Percentiles rank a stretch among this genome's conserved stretches.
phyloP scores from a whole-genome alignment of 2,329 filamentous ascomycete species.

The Sporothrix luriei region DNA sequence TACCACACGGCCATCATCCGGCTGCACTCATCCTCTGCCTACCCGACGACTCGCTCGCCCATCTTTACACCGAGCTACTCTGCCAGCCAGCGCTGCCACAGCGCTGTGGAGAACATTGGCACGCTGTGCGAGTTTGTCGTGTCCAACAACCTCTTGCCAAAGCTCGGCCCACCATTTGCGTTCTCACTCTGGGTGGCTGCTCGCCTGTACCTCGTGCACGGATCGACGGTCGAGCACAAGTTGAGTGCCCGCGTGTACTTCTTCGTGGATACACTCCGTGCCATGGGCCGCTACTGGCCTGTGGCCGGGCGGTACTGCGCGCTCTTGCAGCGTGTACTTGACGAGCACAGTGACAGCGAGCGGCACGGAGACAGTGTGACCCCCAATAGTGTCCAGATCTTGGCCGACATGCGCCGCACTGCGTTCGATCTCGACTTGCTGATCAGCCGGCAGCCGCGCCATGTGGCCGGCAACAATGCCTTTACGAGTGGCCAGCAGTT shows the following conservation, averaged over 20 bases:
- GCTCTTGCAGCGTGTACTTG: conserved; percentile 78
- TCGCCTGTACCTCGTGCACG: conserved; percentile 82
- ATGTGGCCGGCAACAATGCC: conserved; percentile 40
- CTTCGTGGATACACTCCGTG: conserved; percentile 77
- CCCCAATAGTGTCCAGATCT: conserved; percentile 79
- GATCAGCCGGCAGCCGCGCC: conserved; percentile 76
- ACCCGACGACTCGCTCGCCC: conserved; percentile 82
- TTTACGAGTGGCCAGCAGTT: conserved; percentile 13
- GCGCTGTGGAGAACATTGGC: conserved; percentile 80
- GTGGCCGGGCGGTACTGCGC: conserved; percentile 81
- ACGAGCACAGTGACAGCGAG: conserved; percentile 81
- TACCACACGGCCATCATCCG: conserved; percentile 90
- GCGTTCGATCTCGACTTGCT: conserved; percentile 89
- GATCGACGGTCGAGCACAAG: conserved; percentile 83
- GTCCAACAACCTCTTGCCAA: conserved; percentile 71
- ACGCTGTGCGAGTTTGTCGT: conserved; percentile 78
- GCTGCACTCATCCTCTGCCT: conserved; percentile 87
- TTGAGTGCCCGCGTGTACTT: conserved; percentile 77
- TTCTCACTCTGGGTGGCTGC: conserved; percentile 93
- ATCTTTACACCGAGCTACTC: conserved; percentile 89
- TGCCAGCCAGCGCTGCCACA: conserved; percentile 79
- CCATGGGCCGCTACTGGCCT: conserved; percentile 82
- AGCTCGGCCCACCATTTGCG: conserved; percentile 85
- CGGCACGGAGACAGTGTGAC: conserved; percentile 73
- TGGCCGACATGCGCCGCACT: conserved; percentile 88